Percentiles rank a stretch among this genome's conserved stretches.
These are phyloP conservation scores for Lyophyllum atratum DNA, from an alignment of 768 basidiomycete species.

Conservation along the genomic window DNA sequence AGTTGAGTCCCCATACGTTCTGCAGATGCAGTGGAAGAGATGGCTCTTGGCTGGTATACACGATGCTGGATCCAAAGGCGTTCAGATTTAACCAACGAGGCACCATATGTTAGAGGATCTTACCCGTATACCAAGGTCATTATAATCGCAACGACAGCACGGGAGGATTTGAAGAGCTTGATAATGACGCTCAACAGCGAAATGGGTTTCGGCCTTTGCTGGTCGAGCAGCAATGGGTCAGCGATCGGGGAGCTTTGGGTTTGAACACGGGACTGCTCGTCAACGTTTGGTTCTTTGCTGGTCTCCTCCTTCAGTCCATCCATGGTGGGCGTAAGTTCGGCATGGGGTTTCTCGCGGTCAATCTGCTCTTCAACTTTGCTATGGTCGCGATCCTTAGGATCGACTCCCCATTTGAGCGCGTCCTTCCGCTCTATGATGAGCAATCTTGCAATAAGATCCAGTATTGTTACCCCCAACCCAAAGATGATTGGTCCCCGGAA, in stretches of 20 bases:
- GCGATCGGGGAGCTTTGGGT: background rate
- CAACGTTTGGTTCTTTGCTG: background rate
- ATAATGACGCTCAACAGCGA: conserved; percentile 44
- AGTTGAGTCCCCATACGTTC: conserved; percentile 45
- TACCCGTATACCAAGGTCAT: conserved; percentile 59
- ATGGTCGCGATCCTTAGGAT: conserved; percentile 29
- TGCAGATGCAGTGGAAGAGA: conserved; percentile 58
- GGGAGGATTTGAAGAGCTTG: conserved; percentile 43
- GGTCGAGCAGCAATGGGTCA: background rate
- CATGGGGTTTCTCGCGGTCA: background rate
- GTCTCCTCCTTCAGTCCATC: background rate
- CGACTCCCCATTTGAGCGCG: conserved; percentile 48
- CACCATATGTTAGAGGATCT: conserved; percentile 9
- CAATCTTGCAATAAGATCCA: conserved; percentile 57
- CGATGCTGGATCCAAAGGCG: conserved; percentile 34
- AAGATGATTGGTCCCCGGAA: conserved; percentile 64
- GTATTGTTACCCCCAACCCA: conserved; percentile 41
- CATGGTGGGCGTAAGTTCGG: background rate
- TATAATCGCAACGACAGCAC: conserved; percentile 47
- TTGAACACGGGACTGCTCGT: background rate
- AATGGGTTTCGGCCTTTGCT: conserved; percentile 19
- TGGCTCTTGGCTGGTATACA: conserved; percentile 54
- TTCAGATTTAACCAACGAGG: background rate
- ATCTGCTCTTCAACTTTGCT: background rate
- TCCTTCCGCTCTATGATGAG: conserved; percentile 58